Conservation (phyloP, 2,329 filamentous ascomycete species). For the Phyllosticta citribraziliensis region DNA sequence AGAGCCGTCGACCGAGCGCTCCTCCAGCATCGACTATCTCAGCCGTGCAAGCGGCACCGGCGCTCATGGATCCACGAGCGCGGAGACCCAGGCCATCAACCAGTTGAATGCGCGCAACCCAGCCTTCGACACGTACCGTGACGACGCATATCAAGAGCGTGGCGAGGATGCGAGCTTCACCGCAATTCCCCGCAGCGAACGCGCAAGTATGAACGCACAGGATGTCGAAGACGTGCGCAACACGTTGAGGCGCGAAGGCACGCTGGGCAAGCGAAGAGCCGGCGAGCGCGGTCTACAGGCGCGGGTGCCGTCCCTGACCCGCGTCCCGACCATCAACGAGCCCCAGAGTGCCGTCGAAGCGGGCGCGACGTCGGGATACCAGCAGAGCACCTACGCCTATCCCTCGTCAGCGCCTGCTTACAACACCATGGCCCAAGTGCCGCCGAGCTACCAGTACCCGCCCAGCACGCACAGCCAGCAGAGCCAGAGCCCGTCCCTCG, state of each 20-base stretch:
- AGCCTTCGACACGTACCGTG: slow-evolving; percentile 33
- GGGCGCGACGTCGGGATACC: not conserved
- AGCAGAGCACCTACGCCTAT: not conserved
- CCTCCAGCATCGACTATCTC: slow-evolving; percentile 26
- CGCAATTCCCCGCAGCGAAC: slow-evolving; percentile 23
- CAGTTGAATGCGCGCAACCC: slow-evolving; percentile 34
- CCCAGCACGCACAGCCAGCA: not conserved
- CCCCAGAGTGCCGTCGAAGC: not conserved
- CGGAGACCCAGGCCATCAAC: slow-evolving; percentile 33
- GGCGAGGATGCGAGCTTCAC: slow-evolving; percentile 2
- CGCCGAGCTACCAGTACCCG: not conserved
- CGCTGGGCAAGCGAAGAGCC: slow-evolving; percentile 33
- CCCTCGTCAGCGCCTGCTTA: not conserved
- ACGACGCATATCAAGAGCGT: slow-evolving; percentile 19
- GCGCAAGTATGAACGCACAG: slow-evolving; percentile 31
- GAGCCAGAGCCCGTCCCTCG: not conserved
- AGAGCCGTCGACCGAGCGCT: slow-evolving; percentile 16
- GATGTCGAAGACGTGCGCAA: slow-evolving; percentile 39
- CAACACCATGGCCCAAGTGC: not conserved
- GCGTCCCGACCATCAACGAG: not conserved
- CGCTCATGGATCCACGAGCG: slow-evolving; percentile 4
- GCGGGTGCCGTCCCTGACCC: not conserved
- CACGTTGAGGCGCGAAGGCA: slow-evolving; percentile 35
- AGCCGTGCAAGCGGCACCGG: slow-evolving; percentile 11
- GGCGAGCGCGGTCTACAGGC: not conserved